A percentile compares a stretch with the other conserved stretches of the same genome.
Evolutionary conservation across 1,139 yeast species (phyloP).

Genomic region (Komagataea norvegica): DNA sequence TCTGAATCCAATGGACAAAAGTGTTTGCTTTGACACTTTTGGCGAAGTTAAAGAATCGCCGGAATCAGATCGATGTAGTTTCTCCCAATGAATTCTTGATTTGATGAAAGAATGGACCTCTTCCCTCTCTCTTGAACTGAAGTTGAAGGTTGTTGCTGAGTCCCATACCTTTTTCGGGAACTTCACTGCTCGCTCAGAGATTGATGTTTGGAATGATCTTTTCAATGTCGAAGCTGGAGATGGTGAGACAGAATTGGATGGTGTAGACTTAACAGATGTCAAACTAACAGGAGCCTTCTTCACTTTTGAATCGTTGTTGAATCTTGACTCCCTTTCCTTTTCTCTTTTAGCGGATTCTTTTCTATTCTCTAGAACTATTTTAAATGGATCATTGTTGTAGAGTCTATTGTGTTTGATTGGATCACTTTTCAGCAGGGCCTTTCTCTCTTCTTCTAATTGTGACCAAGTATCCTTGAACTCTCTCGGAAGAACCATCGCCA

Average conservation of each 20-base stretch:
- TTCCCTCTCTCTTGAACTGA: constrained; percentile 38
- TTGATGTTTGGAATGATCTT: constrained; percentile 2
- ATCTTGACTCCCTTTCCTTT: constrained; percentile 41
- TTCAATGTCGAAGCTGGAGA: not conserved
- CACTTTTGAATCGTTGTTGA: constrained; percentile 31
- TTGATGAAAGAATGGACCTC: constrained; percentile 52
- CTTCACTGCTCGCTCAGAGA: constrained; percentile 20
- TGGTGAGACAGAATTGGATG: constrained; percentile 5
- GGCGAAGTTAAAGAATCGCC: no score
- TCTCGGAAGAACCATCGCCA: constrained; percentile 83
- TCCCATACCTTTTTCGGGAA: constrained; percentile 68
- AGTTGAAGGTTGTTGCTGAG: constrained; percentile 44
- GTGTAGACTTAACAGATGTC: constrained; percentile 28
- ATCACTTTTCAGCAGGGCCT: constrained; percentile 40
- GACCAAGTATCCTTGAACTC: constrained; percentile 79
- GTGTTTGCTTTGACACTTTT: constrained; percentile 18
- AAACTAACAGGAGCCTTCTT: constrained; percentile 40
- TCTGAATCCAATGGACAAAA: constrained; percentile 60
- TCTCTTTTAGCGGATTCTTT: constrained; percentile 38
- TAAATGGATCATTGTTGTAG: constrained; percentile 72
- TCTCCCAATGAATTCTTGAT: constrained; percentile 51
- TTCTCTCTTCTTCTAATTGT: constrained; percentile 57
- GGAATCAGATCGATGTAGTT: constrained; percentile 12
- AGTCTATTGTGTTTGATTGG: constrained; percentile 43
- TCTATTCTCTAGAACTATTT: constrained; percentile 49